phyloP scores from a whole-genome alignment of 768 basidiomycete genomes.

The Tylopilus felleus region DNA sequence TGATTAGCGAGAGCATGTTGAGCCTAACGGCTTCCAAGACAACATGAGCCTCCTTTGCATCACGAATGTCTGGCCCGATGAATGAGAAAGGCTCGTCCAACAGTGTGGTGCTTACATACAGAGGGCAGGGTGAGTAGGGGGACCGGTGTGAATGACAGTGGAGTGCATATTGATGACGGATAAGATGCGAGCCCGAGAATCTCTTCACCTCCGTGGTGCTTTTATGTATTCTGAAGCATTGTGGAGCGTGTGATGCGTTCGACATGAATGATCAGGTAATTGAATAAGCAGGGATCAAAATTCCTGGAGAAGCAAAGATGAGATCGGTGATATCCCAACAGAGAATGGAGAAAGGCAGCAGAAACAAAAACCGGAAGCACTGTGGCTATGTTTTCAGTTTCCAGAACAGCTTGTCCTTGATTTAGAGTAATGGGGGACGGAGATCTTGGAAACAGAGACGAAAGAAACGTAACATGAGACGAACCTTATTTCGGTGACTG shows the following conservation, averaged over 20 bases:
- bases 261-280: constrained; percentile 19
- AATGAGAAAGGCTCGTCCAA: neutral
- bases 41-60: constrained; percentile 75
- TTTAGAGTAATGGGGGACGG: constrained; percentile 21
- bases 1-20: constrained; percentile 67
- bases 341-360: constrained; percentile 12
- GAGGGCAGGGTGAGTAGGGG: constrained; percentile 30
- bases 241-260: constrained; percentile 14
- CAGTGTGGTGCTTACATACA: constrained; percentile 20
- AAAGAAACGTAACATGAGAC: constrained; percentile 31
- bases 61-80: constrained; percentile 57
- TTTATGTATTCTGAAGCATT: constrained; percentile 26
- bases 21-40: constrained; percentile 74
- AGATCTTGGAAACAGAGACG: constrained; percentile 24
- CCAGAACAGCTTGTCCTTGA: constrained; percentile 13
- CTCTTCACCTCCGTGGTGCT: neutral
- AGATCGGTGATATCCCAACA: constrained; percentile 21
- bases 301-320: constrained; percentile 15
- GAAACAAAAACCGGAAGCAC: constrained; percentile 14
- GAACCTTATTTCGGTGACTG: constrained; percentile 27
- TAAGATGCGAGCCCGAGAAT: constrained; percentile 4
- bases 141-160: constrained; percentile 19
- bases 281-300: constrained; percentile 9
- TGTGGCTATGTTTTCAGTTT: constrained; percentile 7
- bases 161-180: constrained; percentile 15